Base-by-base conservation (phyloP, 306 rosid genomes). In the Rosa persica region DNA sequence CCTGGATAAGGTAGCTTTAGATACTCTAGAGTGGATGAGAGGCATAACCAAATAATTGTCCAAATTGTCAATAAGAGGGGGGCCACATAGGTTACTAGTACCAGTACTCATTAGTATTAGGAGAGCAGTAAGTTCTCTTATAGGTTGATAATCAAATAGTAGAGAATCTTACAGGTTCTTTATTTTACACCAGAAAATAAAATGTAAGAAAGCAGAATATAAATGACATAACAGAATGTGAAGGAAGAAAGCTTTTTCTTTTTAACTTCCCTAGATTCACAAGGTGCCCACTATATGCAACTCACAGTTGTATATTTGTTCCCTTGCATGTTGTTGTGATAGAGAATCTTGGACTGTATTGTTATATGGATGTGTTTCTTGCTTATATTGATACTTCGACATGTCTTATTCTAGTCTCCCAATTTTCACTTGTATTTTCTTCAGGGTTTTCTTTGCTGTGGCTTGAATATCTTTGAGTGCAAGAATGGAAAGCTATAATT, bases 371-470 rank as follows among this genome's bases (percentile, higher is more conserved):
- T 51, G 19, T 5, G 6, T 72, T 72, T 72, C 58, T 5, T 20
- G 48, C 40, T 19, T 49, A 8, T 49, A 34, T 47, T 16, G 23
- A 46, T 46, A 51, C 3, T 19, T 25, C 25, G 38, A 34, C 38
- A 47, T 30, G 47, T 12, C 36, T 38, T 38, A 20, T n/a, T 52
- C 8, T 52, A 3, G 20, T 72, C 34, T 72, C 38, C 17, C 65
- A 72, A 49, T 30, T 30, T 49, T 51, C 19, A 54, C 20, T 52
- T 73, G 23, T 52, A 20, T 15, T 46, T 22, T 60, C 69, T 68
- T 49, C 73, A 75, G 84, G 77, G 73, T 67, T 39, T 75, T 22
- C 10, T 47, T 27, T 13, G 65, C 72, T 75, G 13, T 44, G 79
- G 65, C 66, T 49, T 52, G 73, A 15, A 27, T 62, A n/a, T 55